Percentiles rank a stretch among this genome's conserved stretches.
Conservation (phyloP, 2,329 filamentous ascomycete species). For the Xylariaceae sp. region DNA sequence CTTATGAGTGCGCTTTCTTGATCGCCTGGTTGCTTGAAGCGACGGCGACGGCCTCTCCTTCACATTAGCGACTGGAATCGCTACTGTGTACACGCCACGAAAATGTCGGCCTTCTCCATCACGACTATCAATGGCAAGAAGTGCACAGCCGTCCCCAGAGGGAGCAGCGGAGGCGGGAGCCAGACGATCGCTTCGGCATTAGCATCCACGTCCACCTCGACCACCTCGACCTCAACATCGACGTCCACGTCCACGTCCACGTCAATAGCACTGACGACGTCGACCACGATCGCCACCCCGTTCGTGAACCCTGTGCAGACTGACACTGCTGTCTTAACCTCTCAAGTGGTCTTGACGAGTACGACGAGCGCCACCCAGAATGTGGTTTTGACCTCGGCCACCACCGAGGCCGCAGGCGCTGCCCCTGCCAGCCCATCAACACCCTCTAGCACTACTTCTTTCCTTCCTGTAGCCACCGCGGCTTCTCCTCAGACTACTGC, state of each 20-base stretch:
- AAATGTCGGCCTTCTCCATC: slow-evolving; percentile 41
- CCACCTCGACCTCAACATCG: slow-evolving; percentile 10
- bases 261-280: neutral
- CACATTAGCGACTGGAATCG: slow-evolving; percentile 37
- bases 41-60: slow-evolving; percentile 12
- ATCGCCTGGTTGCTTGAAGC: slow-evolving; percentile 19
- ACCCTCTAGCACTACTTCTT: no score
- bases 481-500: slow-evolving; percentile 2
- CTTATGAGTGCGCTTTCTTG: slow-evolving; percentile 22
- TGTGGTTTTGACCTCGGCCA: slow-evolving; percentile 13
- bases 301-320: neutral
- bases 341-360: slow-evolving; percentile 24
- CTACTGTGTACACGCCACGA: slow-evolving; percentile 20
- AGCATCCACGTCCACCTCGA: slow-evolving; percentile 5
- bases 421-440: no score
- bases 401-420: no score
- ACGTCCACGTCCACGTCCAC: slow-evolving; percentile 3
- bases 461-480: slow-evolving; percentile 2
- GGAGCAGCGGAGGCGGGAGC: slow-evolving; percentile 11
- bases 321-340: slow-evolving; percentile 1
- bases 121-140: slow-evolving; percentile 42
- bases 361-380: slow-evolving; percentile 27
- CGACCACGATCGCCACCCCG: slow-evolving; percentile 4
- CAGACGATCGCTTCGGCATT: slow-evolving; percentile 7
- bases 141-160: slow-evolving; percentile 46